Conservation (phyloP, 257 asterid species). For the Datura wrightii region DNA sequence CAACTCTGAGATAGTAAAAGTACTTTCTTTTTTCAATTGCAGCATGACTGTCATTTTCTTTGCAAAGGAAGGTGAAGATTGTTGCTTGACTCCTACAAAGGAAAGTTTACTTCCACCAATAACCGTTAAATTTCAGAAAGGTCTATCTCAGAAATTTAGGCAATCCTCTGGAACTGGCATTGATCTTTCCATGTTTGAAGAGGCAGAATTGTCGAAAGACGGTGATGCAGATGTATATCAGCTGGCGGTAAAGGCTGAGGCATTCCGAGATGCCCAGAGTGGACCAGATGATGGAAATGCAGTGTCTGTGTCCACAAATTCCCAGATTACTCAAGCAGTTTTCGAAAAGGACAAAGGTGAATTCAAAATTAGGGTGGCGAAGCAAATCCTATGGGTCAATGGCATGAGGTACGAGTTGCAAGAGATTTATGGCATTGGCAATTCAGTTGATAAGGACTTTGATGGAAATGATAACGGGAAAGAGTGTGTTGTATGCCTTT, state of each 20-base stretch:
- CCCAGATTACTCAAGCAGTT: slow-evolving; percentile 84
- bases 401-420: slow-evolving; percentile 85
- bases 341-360: slow-evolving; percentile 84
- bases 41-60: slow-evolving; percentile 88
- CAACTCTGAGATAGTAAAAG: slow-evolving; percentile 23
- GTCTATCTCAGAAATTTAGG: slow-evolving; percentile 83
- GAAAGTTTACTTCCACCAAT: slow-evolving; percentile 71
- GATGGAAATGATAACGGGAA: slow-evolving; percentile 82
- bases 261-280: slow-evolving; percentile 44
- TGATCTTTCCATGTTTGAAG: slow-evolving; percentile 69
- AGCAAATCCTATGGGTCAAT: slow-evolving; percentile 83
- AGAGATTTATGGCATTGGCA: slow-evolving; percentile 88
- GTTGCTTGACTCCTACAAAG: slow-evolving; percentile 70
- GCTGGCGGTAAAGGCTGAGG: slow-evolving; percentile 86
- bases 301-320: slow-evolving; percentile 54
- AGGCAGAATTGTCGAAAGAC: slow-evolving; percentile 60
- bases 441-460: slow-evolving; percentile 70
- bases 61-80: slow-evolving; percentile 91
- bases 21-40: slow-evolving; percentile 38
- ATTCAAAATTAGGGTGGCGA: slow-evolving; percentile 69
- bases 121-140: slow-evolving; percentile 69
- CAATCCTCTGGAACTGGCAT: slow-evolving; percentile 90
- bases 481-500: slow-evolving; percentile 89
- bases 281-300: slow-evolving; percentile 39
- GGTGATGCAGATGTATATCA: slow-evolving; percentile 72